Conservation (phyloP, 495 filamentous ascomycete species). For the Opeltia flavorubescens region DNA sequence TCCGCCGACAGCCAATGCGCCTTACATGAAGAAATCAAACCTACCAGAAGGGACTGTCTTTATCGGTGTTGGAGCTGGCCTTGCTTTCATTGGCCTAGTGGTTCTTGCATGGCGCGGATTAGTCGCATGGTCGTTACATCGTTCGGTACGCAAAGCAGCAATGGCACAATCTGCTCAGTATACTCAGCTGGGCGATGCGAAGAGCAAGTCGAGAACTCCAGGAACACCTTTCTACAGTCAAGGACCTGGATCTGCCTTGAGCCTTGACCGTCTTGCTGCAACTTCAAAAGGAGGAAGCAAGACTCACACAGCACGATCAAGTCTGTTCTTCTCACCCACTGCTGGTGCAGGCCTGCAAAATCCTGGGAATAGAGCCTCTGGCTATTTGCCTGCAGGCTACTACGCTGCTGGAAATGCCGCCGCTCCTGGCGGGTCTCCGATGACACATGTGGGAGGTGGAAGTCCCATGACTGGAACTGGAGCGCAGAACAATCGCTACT, state of each 20-base stretch:
- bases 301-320: constrained; percentile 32
- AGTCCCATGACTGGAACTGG: constrained; percentile 39
- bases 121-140: constrained; percentile 84
- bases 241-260: constrained; percentile 45
- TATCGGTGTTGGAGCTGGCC: constrained; percentile 78
- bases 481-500: constrained; percentile 36
- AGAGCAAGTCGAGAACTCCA: constrained; percentile 27
- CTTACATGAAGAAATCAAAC: constrained; percentile 88
- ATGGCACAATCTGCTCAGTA: constrained; percentile 43
- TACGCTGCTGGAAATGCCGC: constrained; percentile 58
- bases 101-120: constrained; percentile 79
- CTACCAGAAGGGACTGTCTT: constrained; percentile 92
- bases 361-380: constrained; percentile 41
- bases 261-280: constrained; percentile 38
- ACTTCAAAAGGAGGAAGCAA: constrained; percentile 27
- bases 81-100: constrained; percentile 66
- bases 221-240: constrained; percentile 42
- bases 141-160: constrained; percentile 68
- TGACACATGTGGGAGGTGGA: constrained; percentile 31
- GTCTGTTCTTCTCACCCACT: constrained; percentile 90
- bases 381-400: constrained; percentile 82
- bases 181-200: constrained; percentile 3
- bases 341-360: constrained; percentile 43
- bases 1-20: constrained; percentile 70
- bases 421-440: constrained; percentile 26